Conservation (phyloP, 192 early-diverging fungal species). For the Podila verticillata region DNA sequence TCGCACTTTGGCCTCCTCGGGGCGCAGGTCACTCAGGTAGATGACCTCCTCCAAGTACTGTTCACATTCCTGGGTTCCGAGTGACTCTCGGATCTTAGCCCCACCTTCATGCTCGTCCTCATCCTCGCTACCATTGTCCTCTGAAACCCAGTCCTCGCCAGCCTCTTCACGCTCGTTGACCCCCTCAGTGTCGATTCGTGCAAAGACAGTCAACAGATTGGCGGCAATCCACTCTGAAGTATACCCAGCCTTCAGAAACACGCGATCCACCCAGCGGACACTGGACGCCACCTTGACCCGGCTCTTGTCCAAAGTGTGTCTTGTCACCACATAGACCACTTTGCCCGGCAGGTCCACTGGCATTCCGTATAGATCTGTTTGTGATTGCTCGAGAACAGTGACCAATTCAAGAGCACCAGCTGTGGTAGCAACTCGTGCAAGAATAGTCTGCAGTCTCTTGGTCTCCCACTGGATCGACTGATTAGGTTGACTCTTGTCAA, state of each 20-base stretch:
- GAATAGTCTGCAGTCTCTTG: conserved; percentile 8
- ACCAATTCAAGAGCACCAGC: conserved; percentile 10
- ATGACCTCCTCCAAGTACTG: not conserved
- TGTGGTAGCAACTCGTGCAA: not conserved
- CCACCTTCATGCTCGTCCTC: too few relatives aligned
- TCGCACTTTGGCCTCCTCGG: conserved; percentile 17
- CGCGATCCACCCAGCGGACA: conserved; percentile 35
- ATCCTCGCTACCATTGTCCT: not conserved
- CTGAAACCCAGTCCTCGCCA: not conserved
- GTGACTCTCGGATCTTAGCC: too few relatives aligned
- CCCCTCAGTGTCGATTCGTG: not conserved
- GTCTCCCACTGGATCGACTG: conserved; percentile 8
- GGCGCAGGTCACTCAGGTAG: conserved; percentile 4
- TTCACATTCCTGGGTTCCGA: not conserved
- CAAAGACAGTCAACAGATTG: conserved; percentile 4
- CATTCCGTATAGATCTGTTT: conserved; percentile 16
- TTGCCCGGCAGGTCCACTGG: conserved; percentile 19
- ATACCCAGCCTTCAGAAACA: conserved; percentile 21
- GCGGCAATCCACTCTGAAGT: conserved; percentile 11
- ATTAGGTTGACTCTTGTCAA: not conserved
- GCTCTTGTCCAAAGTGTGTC: conserved; percentile 6
- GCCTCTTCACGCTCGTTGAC: not conserved
- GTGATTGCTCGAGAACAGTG: conserved; percentile 26
- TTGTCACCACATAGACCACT: conserved; percentile 28
- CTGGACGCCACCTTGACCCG: conserved; percentile 18